Base-by-base conservation (phyloP, 2,329 filamentous ascomycete genomes). In the Colletotrichum eleusines region DNA sequence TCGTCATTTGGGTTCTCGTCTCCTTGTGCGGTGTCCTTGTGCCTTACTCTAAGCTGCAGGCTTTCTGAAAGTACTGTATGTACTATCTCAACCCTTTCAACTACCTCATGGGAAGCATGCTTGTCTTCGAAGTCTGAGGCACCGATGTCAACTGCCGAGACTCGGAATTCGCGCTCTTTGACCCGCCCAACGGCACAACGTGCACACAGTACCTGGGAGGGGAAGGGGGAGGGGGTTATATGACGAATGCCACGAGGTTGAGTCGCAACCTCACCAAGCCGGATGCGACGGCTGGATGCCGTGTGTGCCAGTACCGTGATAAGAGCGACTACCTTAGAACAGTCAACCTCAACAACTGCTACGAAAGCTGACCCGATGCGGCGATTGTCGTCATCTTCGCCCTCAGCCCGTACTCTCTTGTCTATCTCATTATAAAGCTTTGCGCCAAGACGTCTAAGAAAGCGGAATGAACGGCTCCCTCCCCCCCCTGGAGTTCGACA, bases 21-120 rank as follows among this genome's bases (percentile, higher is more conserved):
- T 88, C 87, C 1, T 94, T 95, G 82, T 94, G 91, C 74, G 92
- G 92, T 72, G 91, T 94, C 1, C 83, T 94, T 6, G 92, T 94
- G 0, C 91, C 92, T 0, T 93, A 91, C 73, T 75, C 75, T 0
- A 84, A 86, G 33, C 84, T 94, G 28, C 87, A 89, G 11, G 74
- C 79, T 0, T 94, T 94, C 79, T 94, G 92, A 92, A 81, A 83
- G 31, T 86, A 86, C 73, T 92, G 89, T 89, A 57, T 70, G 40
- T 71, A 71, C 53, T 71, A 33, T 28, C 11, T 71, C 20, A 87
- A 90, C 74, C 88, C 88, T 0, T 90, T 89, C 81, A 89, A 87
- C 79, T 90, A 90, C 69, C 80, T 90, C 5, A 87, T 90, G 78
- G 85, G 86, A 5, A 82, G 82, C 38, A 82, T 91, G 79, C 78